Percentiles rank a stretch among this genome's conserved stretches.
phyloP scores from a whole-genome alignment of 768 basidiomycete species.

The Fomitopsis pulvina region DNA sequence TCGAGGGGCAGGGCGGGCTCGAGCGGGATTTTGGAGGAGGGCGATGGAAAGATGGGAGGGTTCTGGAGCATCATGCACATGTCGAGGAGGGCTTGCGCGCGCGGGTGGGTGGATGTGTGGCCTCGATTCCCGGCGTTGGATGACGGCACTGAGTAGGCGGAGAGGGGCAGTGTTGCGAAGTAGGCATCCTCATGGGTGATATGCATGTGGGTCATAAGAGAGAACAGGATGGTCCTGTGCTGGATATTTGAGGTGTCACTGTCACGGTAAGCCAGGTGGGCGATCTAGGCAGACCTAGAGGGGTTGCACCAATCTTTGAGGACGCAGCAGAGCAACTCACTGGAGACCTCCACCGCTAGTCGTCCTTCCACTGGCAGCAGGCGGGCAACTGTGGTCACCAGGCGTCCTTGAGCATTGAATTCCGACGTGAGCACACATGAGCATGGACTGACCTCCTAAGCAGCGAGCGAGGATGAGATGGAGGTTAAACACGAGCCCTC shows the following conservation, averaged over 20 bases:
- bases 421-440: no score
- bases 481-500: no score
- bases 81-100: not conserved
- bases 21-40: constrained; percentile 10
- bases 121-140: not conserved
- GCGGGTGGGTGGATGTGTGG: not conserved
- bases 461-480: no score
- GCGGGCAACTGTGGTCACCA: no score
- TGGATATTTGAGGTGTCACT: not conserved
- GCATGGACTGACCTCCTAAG: no score
- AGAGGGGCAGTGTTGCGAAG: not conserved
- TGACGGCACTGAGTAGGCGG: not conserved
- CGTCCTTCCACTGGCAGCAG: no score
- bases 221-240: not conserved
- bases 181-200: not conserved
- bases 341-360: no score
- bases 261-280: no score
- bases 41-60: not conserved
- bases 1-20: constrained; percentile 7
- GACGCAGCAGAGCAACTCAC: no score
- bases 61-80: not conserved
- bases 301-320: no score
- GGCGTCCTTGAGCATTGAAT: no score
- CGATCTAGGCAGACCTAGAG: no score
- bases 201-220: not conserved